Conservation (phyloP, 2,329 filamentous ascomycete species). For the Geoglossum cookeanum region DNA sequence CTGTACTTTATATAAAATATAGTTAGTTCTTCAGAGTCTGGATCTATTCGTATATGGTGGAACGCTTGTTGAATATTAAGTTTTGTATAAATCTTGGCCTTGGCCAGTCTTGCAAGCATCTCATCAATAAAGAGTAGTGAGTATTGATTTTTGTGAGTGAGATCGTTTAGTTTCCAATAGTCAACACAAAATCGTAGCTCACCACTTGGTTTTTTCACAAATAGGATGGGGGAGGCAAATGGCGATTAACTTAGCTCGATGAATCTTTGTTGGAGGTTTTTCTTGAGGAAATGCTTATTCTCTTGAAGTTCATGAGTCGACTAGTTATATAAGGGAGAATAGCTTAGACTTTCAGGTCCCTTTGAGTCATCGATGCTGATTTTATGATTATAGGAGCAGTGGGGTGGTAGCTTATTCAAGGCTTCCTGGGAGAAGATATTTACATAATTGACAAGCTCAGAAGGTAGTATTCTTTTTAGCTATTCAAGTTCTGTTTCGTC, state of each 20-base stretch:
- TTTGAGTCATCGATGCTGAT: background rate
- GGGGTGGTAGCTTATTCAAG: background rate
- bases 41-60: background rate
- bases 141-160: background rate
- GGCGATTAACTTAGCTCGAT: background rate
- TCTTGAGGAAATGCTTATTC: background rate
- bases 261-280: background rate
- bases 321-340: background rate
- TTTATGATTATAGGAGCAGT: too few relatives aligned
- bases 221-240: background rate
- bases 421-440: background rate
- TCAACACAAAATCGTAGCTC: background rate
- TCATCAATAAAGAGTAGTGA: constrained; percentile 3
- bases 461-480: background rate
- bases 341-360: background rate
- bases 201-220: background rate
- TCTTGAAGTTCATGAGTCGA: background rate
- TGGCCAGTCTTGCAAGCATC: background rate
- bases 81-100: background rate
- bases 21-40: background rate
- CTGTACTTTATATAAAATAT: too few relatives aligned
- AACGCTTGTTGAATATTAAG: background rate
- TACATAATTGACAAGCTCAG: background rate
- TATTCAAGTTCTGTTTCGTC: background rate
- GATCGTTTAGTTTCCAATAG: too few relatives aligned